phyloP scores from a whole-genome alignment of 805 yeast species.

The Candida anglica region DNA sequence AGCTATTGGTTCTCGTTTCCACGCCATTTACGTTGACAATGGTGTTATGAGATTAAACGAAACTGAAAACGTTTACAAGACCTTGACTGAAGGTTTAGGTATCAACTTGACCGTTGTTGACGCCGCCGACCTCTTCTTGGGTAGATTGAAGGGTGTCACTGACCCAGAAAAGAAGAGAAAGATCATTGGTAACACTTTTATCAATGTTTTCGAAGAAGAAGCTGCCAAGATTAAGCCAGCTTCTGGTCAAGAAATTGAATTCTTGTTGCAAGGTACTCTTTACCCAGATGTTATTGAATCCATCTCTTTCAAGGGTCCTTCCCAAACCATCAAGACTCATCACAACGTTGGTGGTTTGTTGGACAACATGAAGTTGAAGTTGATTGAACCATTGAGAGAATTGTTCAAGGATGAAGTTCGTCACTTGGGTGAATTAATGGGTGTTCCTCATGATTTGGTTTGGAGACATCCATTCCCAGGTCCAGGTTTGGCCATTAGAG shows the following conservation, averaged over 20 bases:
- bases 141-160: constrained; percentile 84
- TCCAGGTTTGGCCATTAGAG: constrained; percentile 99
- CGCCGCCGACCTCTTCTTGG: constrained; percentile 86
- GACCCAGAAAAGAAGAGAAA: constrained; percentile 99
- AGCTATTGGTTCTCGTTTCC: constrained; percentile 98
- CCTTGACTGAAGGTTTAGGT: constrained; percentile 89
- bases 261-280: constrained; percentile 91
- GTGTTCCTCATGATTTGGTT: constrained; percentile 93
- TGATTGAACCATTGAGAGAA: constrained; percentile 98
- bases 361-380: constrained; percentile 96
- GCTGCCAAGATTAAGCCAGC: constrained; percentile 88
- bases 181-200: constrained; percentile 96
- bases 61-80: constrained; percentile 82
- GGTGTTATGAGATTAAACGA: constrained; percentile 97
- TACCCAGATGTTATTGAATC: constrained; percentile 99
- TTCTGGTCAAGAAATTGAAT: constrained; percentile 87
- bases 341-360: constrained; percentile 98
- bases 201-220: constrained; percentile 94
- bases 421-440: constrained; percentile 88
- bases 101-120: constrained; percentile 93
- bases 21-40: constrained; percentile 95
- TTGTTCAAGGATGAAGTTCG: constrained; percentile 99
- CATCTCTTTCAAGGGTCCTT: constrained; percentile 98
- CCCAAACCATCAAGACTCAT: constrained; percentile 98
- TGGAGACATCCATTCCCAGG: constrained; percentile 99